Evolutionary conservation across 2,329 filamentous ascomycete species (phyloP).

Genomic region (Cercospora sp.): DNA sequence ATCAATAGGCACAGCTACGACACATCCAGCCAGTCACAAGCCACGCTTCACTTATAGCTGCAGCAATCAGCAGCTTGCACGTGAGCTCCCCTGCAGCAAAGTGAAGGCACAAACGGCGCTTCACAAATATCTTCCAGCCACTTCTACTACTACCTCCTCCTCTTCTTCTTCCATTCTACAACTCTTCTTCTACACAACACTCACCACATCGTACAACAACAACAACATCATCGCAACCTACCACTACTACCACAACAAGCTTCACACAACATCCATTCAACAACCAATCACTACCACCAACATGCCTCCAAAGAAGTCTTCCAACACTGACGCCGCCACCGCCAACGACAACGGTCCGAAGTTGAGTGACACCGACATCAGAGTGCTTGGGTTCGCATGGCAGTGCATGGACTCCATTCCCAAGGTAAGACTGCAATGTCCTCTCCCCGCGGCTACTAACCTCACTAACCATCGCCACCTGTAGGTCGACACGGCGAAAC

Average conservation of each 20-base stretch:
- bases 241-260: not conserved
- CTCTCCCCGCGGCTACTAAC: not conserved
- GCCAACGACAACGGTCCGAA: not conserved
- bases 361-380: constrained; percentile 14
- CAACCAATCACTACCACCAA: not conserved
- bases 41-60: not conserved
- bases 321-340: not conserved
- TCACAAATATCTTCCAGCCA: constrained; percentile 3
- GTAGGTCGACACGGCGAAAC: constrained; percentile 30
- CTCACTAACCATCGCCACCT: not conserved
- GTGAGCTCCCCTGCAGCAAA: not conserved
- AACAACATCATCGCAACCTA: not conserved
- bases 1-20: not conserved
- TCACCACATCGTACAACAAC: not conserved
- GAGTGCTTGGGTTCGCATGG: constrained; percentile 18
- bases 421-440: constrained; percentile 5
- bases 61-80: not conserved
- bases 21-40: not conserved
- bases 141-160: not conserved
- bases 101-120: not conserved
- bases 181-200: not conserved
- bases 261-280: not conserved
- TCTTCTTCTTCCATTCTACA: not conserved
- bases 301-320: constrained; percentile 9
- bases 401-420: constrained; percentile 17